phyloP scores from a whole-genome alignment of 139 green algal species.

The Marvania coccoides region DNA sequence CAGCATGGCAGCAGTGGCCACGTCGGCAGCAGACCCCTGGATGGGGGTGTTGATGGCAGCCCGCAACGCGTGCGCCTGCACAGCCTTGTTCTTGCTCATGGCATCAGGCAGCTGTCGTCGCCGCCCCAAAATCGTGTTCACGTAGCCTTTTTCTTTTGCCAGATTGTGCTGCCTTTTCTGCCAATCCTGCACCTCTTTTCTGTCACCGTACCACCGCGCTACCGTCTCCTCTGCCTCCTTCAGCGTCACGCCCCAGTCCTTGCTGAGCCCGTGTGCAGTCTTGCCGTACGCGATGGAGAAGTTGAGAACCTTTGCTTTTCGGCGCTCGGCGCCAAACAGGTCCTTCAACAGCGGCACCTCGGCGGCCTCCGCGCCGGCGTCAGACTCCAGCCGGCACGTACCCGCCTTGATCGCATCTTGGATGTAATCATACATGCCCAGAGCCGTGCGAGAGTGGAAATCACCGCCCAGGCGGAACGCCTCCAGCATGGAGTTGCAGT shows the following conservation, averaged over 20 bases:
- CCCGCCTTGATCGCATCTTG: conserved; percentile 62
- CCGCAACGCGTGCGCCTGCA: conserved; percentile 48
- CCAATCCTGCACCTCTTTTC: conserved; percentile 71
- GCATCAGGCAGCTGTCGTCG: conserved; percentile 68
- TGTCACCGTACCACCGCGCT: conserved; percentile 69
- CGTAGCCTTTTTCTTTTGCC: conserved; percentile 45
- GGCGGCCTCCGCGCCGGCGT: conserved; percentile 20
- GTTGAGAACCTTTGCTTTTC: conserved; percentile 97
- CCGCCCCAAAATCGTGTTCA: conserved; percentile 83
- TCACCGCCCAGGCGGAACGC: conserved; percentile 91
- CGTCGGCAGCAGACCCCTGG: conserved; percentile 89
- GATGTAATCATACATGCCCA: conserved; percentile 97
- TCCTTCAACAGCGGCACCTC: conserved; percentile 82
- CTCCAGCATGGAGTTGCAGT: conserved; percentile 79
- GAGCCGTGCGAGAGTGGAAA: conserved; percentile 91
- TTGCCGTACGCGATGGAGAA: conserved; percentile 99
- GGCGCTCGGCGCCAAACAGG: conserved; percentile 61
- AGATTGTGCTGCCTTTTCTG: conserved; percentile 55
- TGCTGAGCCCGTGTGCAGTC: conserved; percentile 87
- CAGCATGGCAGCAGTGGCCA: conserved; percentile 91
- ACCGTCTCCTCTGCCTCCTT: conserved; percentile 87
- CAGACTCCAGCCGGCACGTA: conserved; percentile 66
- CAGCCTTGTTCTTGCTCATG: conserved; percentile 6
- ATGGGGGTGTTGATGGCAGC: conserved; percentile 98
- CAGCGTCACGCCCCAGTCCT: conserved; percentile 78